phyloP scores from a whole-genome alignment of 805 yeast species.

The Saccharomyces jurei region DNA sequence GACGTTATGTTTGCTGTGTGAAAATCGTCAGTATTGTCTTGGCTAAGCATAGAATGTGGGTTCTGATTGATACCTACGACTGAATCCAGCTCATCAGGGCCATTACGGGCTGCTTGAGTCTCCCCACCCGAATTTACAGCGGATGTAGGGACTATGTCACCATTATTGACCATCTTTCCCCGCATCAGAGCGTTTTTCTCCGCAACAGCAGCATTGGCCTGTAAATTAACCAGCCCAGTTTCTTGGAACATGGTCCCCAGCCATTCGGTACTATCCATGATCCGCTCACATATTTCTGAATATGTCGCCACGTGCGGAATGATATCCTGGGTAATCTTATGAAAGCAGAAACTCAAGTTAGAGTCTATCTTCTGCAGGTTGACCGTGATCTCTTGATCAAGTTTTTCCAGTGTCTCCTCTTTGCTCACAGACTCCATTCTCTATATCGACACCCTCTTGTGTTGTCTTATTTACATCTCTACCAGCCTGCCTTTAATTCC shows the following conservation, averaged over 20 bases:
- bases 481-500: not conserved
- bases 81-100: not conserved
- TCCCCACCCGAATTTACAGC: not conserved
- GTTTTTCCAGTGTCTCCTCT: conserved; percentile 42
- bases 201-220: conserved; percentile 2
- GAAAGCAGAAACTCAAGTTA: conserved; percentile 59
- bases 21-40: conserved; percentile 8
- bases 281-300: conserved; percentile 46
- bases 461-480: not conserved
- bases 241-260: conserved; percentile 76
- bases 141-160: not conserved
- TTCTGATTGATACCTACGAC: not conserved
- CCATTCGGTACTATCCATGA: conserved; percentile 61
- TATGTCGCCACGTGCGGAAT: conserved; percentile 61
- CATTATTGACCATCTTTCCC: not conserved
- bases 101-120: not conserved
- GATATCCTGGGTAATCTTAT: conserved; percentile 56
- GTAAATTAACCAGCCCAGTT: conserved; percentile 56
- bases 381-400: conserved; percentile 74
- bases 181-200: conserved; percentile 7
- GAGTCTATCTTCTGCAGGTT: conserved; percentile 73
- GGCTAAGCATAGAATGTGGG: not conserved
- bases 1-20: conserved; percentile 19
- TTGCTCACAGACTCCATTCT: not conserved
- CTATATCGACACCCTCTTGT: not conserved